Evolutionary conservation across 345 rosid species (phyloP).

Genomic region (Eucalyptus decipiens): DNA sequence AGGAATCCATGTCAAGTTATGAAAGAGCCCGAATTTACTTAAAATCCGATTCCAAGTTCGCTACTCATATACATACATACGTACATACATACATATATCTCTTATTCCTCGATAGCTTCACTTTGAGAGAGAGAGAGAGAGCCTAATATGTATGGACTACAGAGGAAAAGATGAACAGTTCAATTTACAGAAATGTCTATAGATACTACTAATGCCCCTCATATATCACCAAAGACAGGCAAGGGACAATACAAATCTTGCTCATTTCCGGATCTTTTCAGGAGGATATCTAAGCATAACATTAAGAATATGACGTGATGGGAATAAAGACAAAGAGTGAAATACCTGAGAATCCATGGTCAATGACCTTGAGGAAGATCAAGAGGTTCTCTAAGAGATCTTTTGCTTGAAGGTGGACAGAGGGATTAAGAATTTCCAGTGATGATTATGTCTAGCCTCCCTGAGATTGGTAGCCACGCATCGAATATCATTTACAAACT

Average conservation of each 20-base stretch:
- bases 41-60: not conserved
- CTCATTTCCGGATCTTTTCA: too few relatives aligned
- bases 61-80: too few relatives aligned
- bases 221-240: not conserved
- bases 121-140: not conserved
- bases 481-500: not conserved
- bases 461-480: too few relatives aligned
- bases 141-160: too few relatives aligned
- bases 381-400: not conserved
- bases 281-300: not conserved
- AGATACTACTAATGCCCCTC: too few relatives aligned
- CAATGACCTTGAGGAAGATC: not conserved
- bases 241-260: not conserved
- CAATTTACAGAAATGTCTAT: too few relatives aligned
- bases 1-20: not conserved
- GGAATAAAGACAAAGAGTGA: not conserved
- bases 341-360: not conserved
- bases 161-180: not conserved
- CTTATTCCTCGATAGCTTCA: not conserved
- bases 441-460: not conserved
- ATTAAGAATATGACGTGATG: too few relatives aligned
- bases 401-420: not conserved
- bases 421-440: not conserved
- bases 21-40: not conserved
- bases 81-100: too few relatives aligned